Evolutionary conservation across 208 protist genomes (phyloP), one percentile per base, ranked within the genome.

Genomic region (Trypanosoma lewisi): DNA sequence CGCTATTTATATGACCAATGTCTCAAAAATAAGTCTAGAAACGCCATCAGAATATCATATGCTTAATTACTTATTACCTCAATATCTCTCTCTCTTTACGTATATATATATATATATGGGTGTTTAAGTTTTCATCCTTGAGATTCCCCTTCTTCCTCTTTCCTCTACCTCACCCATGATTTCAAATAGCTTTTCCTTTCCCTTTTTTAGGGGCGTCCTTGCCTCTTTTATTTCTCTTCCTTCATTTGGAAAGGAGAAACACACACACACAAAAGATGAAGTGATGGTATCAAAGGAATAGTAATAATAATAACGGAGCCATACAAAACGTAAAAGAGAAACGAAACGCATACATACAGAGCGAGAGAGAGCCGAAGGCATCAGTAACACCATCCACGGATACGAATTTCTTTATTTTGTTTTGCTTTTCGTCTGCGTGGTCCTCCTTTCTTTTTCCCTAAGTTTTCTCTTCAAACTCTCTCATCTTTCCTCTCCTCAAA

Each of bases 151-250:
- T 36, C 5, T 44, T 30, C 17, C 28, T 58, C 41, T 41, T 49
- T 31, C 23, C 6, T 44, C 25, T 25, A 2, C 23, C 48, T 23
- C 52, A 5, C 17, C 21, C 16, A 14, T 16, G 36, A 4, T 23
- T 41, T 56, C n/a, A n/a, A n/a, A n/a, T n/a, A n/a, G n/a, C 51
- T 52, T 52, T 52, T 31, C 31, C 12, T 51, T 44, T 28, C 16
- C 31, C 0, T 23, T n/a, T 21, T 23, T 47, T n/a, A n/a, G n/a
- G n/a, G n/a, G n/a, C n/a, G n/a, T n/a, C n/a, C 5, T 47, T n/a
- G 12, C 6, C 6, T 41, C 36, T 41, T 5, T 21, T 47, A 39
- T 39, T 39, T 4, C 11, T 39, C 7, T 21, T 47, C 42, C 16
- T 25, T 19, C 23, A n/a, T 25, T 2, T 47, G n/a, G n/a, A 47